Conservation (phyloP, 768 basidiomycete genomes). For the Lenzites betulinus region DNA sequence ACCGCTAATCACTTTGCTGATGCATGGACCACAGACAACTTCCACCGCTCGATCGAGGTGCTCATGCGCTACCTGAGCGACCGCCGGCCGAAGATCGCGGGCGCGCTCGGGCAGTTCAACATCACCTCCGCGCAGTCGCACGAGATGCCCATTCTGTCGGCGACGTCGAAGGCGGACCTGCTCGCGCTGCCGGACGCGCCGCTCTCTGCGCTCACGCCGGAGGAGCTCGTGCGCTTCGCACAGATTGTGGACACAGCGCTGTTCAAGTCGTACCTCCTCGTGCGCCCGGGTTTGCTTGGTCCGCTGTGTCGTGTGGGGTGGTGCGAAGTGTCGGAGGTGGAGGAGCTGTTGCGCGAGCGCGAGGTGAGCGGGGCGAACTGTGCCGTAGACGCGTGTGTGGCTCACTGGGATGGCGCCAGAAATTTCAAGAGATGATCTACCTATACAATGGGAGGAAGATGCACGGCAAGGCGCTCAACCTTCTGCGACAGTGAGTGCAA, state of each 20-base stretch:
- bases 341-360: conserved; percentile 77
- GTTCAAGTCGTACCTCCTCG: conserved; percentile 89
- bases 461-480: conserved; percentile 83
- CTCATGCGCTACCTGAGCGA: conserved; percentile 88
- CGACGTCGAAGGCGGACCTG: conserved; percentile 72
- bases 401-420: conserved; percentile 48
- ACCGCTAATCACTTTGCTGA: background rate
- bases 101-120: conserved; percentile 69
- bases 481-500: conserved; percentile 76
- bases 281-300: conserved; percentile 78
- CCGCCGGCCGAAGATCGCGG: conserved; percentile 81
- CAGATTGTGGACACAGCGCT: conserved; percentile 95
- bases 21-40: conserved; percentile 47
- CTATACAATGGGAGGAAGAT: conserved; percentile 94
- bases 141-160: conserved; percentile 67
- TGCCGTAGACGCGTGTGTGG: background rate
- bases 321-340: conserved; percentile 95
- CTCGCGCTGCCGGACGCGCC: conserved; percentile 78
- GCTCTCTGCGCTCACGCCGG: conserved; percentile 70
- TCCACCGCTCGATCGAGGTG: conserved; percentile 78
- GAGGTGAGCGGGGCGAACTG: conserved; percentile 53
- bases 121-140: conserved; percentile 74
- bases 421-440: conserved; percentile 88
- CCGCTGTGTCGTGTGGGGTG: conserved; percentile 88
- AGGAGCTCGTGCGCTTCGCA: conserved; percentile 84